Base-by-base conservation (phyloP, 75 land plant species). In the Pinus tabuliformis region DNA sequence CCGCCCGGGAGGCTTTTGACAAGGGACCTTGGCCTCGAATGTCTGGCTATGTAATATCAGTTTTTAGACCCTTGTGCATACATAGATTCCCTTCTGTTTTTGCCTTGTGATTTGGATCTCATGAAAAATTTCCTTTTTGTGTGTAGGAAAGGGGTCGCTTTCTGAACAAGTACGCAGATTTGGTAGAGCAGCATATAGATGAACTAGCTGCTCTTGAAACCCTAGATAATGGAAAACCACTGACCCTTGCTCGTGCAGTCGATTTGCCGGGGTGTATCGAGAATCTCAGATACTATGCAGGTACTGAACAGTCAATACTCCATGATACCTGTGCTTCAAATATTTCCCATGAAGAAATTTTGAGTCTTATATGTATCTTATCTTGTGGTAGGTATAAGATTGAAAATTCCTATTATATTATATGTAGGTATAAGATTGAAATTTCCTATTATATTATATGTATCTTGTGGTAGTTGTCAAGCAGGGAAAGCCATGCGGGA, bases 21-120 rank as follows among this genome's bases (percentile, higher is more conserved):
- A 76, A 85, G 30, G 93, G 93, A 3, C 83, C 83, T 7, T 91
- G 93, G 93, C 93, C 93, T 33, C 86, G 91, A 26, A 57, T 91
- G 78, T 30, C 89, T 58, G 93, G 89, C 59, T 64, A 16, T 54
- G 93, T 91, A 84, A 49, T 49, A 49, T 49, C 9, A 49, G 0
- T 9, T 49, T 42, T 11, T 49, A 49, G 54, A 49, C 54, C 54
- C 9, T 49, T 0, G 33, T 49, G 54, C 9, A 49, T 49, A 49
- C 9, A 45, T 49, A 8, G 54, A 49, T 49, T 49, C 54, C 11
- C 54, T 49, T 49, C 2, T 49, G n/a, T n/a, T n/a, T n/a, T n/a
- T n/a, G n/a, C n/a, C n/a, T n/a, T n/a, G n/a, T n/a, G 54, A 49
- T 49, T 49, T 49, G 54, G 54, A 49, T 49, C 54, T 49, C 11